phyloP scores from a whole-genome alignment of 768 basidiomycete genomes.

The Fomitopsis pulvina region DNA sequence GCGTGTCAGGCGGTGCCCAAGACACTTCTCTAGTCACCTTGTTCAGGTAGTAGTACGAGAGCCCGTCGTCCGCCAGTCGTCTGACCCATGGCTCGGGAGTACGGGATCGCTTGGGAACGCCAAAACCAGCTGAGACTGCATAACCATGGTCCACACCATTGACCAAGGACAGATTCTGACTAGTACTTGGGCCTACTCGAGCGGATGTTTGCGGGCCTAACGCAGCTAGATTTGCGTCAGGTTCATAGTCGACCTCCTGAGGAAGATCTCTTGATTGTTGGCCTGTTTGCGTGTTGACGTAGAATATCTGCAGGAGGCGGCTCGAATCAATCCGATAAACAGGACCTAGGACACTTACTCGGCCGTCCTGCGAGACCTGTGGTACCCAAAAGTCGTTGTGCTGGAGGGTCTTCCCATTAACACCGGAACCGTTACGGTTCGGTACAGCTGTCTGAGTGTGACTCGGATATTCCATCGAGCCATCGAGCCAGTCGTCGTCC shows the following conservation, averaged over 20 bases:
- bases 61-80: constrained; percentile 75
- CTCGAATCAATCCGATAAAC: background rate
- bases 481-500: constrained; percentile 55
- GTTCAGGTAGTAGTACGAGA: constrained; percentile 77
- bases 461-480: constrained; percentile 27
- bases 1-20: constrained; percentile 39
- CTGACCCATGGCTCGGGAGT: constrained; percentile 82
- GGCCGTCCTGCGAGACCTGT: constrained; percentile 72
- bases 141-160: constrained; percentile 4
- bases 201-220: constrained; percentile 43
- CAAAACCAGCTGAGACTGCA: constrained; percentile 43
- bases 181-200: constrained; percentile 48
- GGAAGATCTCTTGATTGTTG: constrained; percentile 83
- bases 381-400: constrained; percentile 90
- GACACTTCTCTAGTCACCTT: constrained; percentile 57
- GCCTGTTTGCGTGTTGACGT: constrained; percentile 86
- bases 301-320: constrained; percentile 68
- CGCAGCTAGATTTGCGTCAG: constrained; percentile 57
- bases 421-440: constrained; percentile 10
- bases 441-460: constrained; percentile 12
- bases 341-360: constrained; percentile 43
- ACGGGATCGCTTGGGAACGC: constrained; percentile 47
- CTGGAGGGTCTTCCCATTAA: constrained; percentile 26
- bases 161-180: constrained; percentile 38
- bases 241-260: constrained; percentile 59